A percentile compares a stretch with the other conserved stretches of the same genome.
phyloP scores from a whole-genome alignment of 495 filamentous ascomycete species.

The Melanomma pulvis-pyrius region DNA sequence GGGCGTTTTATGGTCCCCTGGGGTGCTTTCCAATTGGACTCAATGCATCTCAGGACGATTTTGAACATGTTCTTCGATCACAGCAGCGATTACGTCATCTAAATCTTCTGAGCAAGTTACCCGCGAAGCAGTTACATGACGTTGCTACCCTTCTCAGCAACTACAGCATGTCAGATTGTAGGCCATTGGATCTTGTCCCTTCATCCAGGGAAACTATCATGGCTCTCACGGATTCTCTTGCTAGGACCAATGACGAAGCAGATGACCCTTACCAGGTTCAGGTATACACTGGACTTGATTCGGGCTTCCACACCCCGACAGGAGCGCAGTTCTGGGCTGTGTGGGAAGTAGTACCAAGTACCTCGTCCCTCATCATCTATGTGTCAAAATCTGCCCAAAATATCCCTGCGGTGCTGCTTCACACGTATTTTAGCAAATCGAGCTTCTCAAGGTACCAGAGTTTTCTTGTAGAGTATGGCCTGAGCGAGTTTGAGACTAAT shows the following conservation, averaged over 20 bases:
- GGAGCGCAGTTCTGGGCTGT: conserved; percentile 60
- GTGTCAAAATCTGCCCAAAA: conserved; percentile 59
- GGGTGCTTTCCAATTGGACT: conserved; percentile 63
- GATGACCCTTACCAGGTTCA: conserved; percentile 36
- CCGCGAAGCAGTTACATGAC: conserved; percentile 30
- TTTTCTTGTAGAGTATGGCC: conserved; percentile 54
- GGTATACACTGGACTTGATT: conserved; percentile 56
- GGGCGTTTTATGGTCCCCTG: conserved; percentile 51
- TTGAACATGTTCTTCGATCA: conserved; percentile 54
- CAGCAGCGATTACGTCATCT: conserved; percentile 54
- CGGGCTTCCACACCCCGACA: conserved; percentile 55
- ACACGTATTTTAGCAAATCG: conserved; percentile 59
- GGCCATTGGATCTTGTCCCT: conserved; percentile 13
- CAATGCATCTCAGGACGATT: conserved; percentile 49
- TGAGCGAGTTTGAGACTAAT: conserved; percentile 41
- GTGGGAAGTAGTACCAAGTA: conserved; percentile 51
- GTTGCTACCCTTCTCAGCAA: conserved; percentile 15
- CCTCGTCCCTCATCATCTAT: conserved; percentile 51
- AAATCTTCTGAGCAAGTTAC: conserved; percentile 53
- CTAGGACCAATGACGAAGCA: conserved; percentile 15
- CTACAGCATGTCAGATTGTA: conserved; percentile 14
- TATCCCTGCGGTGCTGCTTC: conserved; percentile 55
- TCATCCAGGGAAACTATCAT: conserved; percentile 24
- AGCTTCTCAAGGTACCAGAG: conserved; percentile 55
- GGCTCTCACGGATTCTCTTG: conserved; percentile 14